These are phyloP conservation scores for Leucocoprinus birnbaumii DNA, from an alignment of 768 basidiomycete genomes.

Conservation along the genomic window DNA sequence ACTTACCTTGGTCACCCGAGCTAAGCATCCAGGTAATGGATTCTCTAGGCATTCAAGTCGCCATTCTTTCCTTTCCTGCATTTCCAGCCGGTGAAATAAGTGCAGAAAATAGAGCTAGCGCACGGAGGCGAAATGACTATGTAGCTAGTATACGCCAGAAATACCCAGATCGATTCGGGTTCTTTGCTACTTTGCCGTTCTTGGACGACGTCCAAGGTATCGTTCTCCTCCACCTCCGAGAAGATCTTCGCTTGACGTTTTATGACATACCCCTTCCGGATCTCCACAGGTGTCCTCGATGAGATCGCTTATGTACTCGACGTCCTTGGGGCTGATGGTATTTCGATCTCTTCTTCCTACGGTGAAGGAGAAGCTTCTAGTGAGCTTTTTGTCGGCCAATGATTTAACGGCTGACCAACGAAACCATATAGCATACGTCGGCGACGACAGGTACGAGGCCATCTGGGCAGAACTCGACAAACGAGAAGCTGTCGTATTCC, in stretches of 20 bases:
- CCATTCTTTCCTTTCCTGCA: slow-evolving; percentile 69
- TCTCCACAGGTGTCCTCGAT: slow-evolving; percentile 43
- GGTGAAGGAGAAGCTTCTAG: slow-evolving; percentile 54
- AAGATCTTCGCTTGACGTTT: too few relatives aligned
- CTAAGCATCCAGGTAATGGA: slow-evolving; percentile 66
- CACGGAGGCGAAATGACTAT: slow-evolving; percentile 45
- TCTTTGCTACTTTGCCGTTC: slow-evolving; percentile 65
- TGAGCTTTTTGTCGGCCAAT: slow-evolving; percentile 23
- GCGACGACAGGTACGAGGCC: slow-evolving; percentile 57
- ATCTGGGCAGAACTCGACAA: slow-evolving; percentile 70
- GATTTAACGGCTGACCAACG: slow-evolving; percentile 7
- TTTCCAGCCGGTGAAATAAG: slow-evolving; percentile 36
- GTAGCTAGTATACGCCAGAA: slow-evolving; percentile 44
- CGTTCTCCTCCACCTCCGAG: not conserved
- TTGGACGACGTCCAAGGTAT: slow-evolving; percentile 61
- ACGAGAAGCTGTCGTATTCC: slow-evolving; percentile 59
- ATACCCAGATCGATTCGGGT: slow-evolving; percentile 60
- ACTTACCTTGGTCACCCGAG: slow-evolving; percentile 63
- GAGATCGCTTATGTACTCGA: slow-evolving; percentile 66
- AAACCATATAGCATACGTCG: slow-evolving; percentile 52
- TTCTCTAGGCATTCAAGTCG: slow-evolving; percentile 47
- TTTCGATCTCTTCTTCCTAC: slow-evolving; percentile 67
- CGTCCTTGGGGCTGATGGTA: slow-evolving; percentile 57
- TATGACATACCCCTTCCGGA: not conserved
- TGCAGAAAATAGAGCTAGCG: slow-evolving; percentile 35